Percentiles rank a stretch among this genome's conserved stretches.
These are phyloP conservation scores for Kwoniella shandongensis DNA, from an alignment of 768 basidiomycete species.

Conservation along the genomic window DNA sequence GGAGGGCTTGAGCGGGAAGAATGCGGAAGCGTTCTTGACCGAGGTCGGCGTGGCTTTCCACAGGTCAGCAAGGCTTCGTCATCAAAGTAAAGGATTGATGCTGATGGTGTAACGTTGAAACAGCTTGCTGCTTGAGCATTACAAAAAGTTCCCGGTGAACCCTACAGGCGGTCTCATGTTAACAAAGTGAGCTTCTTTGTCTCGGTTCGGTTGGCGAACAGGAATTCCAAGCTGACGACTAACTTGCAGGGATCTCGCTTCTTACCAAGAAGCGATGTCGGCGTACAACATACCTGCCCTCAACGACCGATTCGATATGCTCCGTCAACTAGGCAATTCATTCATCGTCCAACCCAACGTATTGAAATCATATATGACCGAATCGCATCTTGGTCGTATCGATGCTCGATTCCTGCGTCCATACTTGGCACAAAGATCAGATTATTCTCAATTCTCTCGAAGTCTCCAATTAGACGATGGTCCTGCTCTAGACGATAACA, in stretches of 20 bases:
- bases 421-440: slow-evolving; percentile 83
- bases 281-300: slow-evolving; percentile 80
- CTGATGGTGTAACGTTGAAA: not conserved
- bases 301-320: slow-evolving; percentile 94
- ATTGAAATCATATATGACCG: slow-evolving; percentile 90
- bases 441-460: slow-evolving; percentile 72
- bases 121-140: slow-evolving; percentile 87
- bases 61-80: slow-evolving; percentile 59
- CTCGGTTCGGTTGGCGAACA: not conserved
- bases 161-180: slow-evolving; percentile 97
- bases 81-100: too few species aligned
- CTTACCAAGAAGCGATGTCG: slow-evolving; percentile 85
- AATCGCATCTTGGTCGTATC: slow-evolving; percentile 88
- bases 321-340: slow-evolving; percentile 92
- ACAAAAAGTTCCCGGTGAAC: slow-evolving; percentile 93
- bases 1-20: slow-evolving; percentile 83
- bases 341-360: slow-evolving; percentile 96
- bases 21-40: slow-evolving; percentile 84
- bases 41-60: slow-evolving; percentile 96
- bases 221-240: not conserved
- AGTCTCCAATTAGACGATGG: slow-evolving; percentile 46
- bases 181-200: slow-evolving; percentile 75
- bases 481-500: slow-evolving; percentile 1
- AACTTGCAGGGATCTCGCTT: slow-evolving; percentile 79
- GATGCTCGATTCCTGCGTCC: slow-evolving; percentile 82